Conservation (phyloP, 805 yeast genomes). For the Lachancea dasiensis region DNA sequence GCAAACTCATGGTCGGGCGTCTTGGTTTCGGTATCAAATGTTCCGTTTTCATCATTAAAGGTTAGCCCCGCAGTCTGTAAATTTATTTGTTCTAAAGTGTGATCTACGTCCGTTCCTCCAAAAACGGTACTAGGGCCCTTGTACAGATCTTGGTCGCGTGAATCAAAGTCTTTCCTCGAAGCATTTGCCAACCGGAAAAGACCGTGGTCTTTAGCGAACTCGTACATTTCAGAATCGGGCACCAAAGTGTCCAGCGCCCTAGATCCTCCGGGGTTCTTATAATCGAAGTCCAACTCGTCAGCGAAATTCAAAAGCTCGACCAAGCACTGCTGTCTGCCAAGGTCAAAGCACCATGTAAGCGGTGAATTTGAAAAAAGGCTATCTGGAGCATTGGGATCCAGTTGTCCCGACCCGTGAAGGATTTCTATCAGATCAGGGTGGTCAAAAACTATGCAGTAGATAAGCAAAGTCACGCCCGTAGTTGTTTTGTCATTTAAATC, state of each 20-base stretch:
- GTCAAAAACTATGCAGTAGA: constrained; percentile 52
- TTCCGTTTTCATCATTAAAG: constrained; percentile 10
- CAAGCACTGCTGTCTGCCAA: constrained; percentile 50
- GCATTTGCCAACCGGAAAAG: constrained; percentile 27
- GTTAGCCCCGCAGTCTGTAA: constrained; percentile 37
- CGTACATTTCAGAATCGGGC: constrained; percentile 52
- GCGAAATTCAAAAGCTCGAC: constrained; percentile 53
- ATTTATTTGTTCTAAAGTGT: constrained; percentile 32
- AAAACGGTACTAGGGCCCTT: constrained; percentile 13
- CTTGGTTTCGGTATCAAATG: neutral
- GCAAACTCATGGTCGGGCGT: constrained; percentile 22
- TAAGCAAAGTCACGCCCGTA: constrained; percentile 42
- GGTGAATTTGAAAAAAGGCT: constrained; percentile 54
- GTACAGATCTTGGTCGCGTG: constrained; percentile 12
- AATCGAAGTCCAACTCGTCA: constrained; percentile 48
- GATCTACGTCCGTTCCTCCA: constrained; percentile 26
- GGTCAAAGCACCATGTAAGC: constrained; percentile 79
- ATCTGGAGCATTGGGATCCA: constrained; percentile 47
- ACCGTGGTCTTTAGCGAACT: constrained; percentile 52
- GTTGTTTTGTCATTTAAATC: constrained; percentile 21
- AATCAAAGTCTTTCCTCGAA: neutral
- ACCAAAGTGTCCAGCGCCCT: constrained; percentile 51
- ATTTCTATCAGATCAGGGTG: constrained; percentile 45
- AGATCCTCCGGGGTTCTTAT: constrained; percentile 27
- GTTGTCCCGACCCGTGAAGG: constrained; percentile 34